Evolutionary conservation across 345 rosid genomes (phyloP).

Genomic region (Rhodamnia argentea): DNA sequence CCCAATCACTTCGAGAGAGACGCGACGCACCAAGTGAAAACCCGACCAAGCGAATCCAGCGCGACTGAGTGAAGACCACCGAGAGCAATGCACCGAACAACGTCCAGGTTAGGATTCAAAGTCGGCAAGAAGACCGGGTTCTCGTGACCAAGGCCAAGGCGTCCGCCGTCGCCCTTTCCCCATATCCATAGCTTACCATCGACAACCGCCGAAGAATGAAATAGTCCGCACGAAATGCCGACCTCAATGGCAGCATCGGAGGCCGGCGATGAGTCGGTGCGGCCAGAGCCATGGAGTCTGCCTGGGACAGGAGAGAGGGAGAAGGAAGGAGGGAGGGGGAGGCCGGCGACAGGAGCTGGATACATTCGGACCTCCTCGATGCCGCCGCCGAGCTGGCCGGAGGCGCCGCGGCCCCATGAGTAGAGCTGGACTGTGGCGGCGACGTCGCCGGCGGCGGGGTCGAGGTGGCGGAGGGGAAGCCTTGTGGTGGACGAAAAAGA

Average conservation of each 20-base stretch:
- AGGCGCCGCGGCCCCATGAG: conserved; percentile 92
- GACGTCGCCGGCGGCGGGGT: conserved; percentile 20
- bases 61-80: conserved; percentile 92
- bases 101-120: conserved; percentile 48
- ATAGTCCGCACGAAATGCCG: conserved; percentile 79
- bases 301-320: conserved; percentile 53
- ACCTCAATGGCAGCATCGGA: conserved; percentile 7
- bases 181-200: conserved; percentile 69
- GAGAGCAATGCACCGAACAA: conserved; percentile 43
- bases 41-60: conserved; percentile 51
- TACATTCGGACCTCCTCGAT: conserved; percentile 62
- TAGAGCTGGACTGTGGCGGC: conserved; percentile 49
- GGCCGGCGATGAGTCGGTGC: not conserved
- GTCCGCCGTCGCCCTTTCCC: conserved; percentile 98
- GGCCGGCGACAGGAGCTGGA: conserved; percentile 59
- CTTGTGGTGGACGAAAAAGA: conserved; percentile 11
- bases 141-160: conserved; percentile 85
- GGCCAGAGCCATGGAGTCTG: conserved; percentile 4
- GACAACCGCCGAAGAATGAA: conserved; percentile 61
- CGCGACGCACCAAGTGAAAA: conserved; percentile 66
- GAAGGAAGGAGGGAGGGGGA: conserved; percentile 36
- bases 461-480: conserved; percentile 30
- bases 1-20: not conserved
- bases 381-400: conserved; percentile 95
- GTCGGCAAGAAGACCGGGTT: conserved; percentile 60